A percentile compares a stretch with the other conserved stretches of the same genome.
These are phyloP conservation scores for Funneliformis geosporum DNA, from an alignment of 192 early-diverging fungal genomes.

Conservation along the genomic window DNA sequence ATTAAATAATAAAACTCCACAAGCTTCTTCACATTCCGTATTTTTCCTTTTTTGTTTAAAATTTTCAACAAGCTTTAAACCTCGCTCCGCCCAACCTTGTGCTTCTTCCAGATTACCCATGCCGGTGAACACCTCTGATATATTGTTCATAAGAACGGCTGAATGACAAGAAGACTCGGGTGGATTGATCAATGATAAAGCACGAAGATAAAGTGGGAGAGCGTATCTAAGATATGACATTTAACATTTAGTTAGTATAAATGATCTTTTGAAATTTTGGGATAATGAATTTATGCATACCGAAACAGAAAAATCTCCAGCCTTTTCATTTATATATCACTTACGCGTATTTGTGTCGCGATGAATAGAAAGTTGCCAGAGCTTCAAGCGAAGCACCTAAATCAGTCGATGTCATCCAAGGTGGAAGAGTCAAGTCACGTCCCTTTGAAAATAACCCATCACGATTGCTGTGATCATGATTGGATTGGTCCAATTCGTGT, in stretches of 20 bases:
- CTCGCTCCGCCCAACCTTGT: conserved; percentile 55
- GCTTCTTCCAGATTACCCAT: conserved; percentile 54
- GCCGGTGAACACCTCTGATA: conserved; percentile 56
- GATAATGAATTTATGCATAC: background rate
- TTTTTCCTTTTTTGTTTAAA: conserved; percentile 37
- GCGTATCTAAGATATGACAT: conserved; percentile 44
- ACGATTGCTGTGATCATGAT: conserved; percentile 19
- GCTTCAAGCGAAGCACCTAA: conserved; percentile 57
- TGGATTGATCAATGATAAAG: conserved; percentile 44
- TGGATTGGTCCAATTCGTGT: conserved; percentile 12
- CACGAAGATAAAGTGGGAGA: conserved; percentile 55
- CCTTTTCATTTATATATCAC: conserved; percentile 21
- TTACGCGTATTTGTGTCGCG: conserved; percentile 50
- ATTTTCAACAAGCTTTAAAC: conserved; percentile 50
- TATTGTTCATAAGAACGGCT: conserved; percentile 58
- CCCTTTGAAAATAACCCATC: conserved; percentile 35
- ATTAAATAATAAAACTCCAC: conserved; percentile 57
- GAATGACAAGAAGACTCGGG: conserved; percentile 50
- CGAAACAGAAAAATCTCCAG: background rate
- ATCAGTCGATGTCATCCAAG: conserved; percentile 56
- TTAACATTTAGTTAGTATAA: conserved; percentile 8
- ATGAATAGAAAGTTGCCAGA: conserved; percentile 55
- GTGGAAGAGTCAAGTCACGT: conserved; percentile 52
- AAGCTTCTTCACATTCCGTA: conserved; percentile 53
- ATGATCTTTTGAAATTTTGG: background rate